These are phyloP conservation scores for Verticillium klebahnii DNA, from an alignment of 2,329 filamentous ascomycete genomes.

Conservation along the genomic window DNA sequence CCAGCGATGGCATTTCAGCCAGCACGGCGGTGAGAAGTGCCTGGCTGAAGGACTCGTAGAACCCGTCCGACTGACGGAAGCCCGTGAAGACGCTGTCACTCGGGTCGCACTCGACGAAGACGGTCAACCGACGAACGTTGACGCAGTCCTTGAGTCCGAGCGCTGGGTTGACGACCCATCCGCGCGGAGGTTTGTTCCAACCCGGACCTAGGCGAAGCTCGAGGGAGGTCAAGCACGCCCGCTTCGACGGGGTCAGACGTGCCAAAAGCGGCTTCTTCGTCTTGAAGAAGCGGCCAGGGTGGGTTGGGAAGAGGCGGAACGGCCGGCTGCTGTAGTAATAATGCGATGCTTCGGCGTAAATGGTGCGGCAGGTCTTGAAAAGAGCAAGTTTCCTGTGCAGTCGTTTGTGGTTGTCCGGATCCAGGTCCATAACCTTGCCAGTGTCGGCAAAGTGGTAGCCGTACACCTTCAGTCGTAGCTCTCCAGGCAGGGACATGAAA, in stretches of 20 bases:
- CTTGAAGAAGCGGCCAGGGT: slow-evolving; percentile 64
- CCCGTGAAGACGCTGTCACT: slow-evolving; percentile 63
- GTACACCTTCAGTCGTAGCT: slow-evolving; percentile 68
- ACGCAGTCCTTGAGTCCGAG: slow-evolving; percentile 60
- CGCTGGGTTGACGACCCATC: slow-evolving; percentile 63
- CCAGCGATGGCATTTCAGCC: slow-evolving; percentile 48
- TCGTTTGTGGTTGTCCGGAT: slow-evolving; percentile 59
- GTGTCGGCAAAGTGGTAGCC: slow-evolving; percentile 52
- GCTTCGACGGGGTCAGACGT: slow-evolving; percentile 57
- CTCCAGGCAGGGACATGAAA: slow-evolving; percentile 64
- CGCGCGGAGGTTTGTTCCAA: slow-evolving; percentile 64
- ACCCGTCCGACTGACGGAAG: slow-evolving; percentile 60
- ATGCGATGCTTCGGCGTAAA: slow-evolving; percentile 60
- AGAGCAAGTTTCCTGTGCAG: slow-evolving; percentile 56
- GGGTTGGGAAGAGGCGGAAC: slow-evolving; percentile 63
- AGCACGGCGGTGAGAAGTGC: slow-evolving; percentile 54
- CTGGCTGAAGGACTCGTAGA: slow-evolving; percentile 65
- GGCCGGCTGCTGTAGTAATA: slow-evolving; percentile 60
- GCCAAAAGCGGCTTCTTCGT: slow-evolving; percentile 67
- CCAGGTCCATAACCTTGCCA: slow-evolving; percentile 58
- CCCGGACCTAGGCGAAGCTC: slow-evolving; percentile 70
- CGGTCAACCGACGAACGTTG: slow-evolving; percentile 53
- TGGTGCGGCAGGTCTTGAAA: slow-evolving; percentile 54
- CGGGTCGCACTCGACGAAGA: slow-evolving; percentile 71
- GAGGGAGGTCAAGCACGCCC: slow-evolving; percentile 55